Conservation (phyloP, 768 basidiomycete species). For the Rhodotorula toruloides region DNA sequence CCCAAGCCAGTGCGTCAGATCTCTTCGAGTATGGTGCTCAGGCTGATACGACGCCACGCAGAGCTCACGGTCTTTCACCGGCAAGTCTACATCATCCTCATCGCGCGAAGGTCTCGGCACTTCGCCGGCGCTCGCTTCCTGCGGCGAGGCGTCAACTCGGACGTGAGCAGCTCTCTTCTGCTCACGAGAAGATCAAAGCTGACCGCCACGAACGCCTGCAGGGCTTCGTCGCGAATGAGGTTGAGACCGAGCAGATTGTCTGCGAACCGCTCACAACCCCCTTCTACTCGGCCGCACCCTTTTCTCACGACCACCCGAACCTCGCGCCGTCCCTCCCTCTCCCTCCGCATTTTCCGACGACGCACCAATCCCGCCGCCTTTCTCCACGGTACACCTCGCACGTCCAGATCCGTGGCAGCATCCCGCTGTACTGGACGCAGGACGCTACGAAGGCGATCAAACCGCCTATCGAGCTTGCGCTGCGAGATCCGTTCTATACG, state of each 20-base stretch:
- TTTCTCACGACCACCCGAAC: neutral
- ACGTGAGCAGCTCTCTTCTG: constrained; percentile 53
- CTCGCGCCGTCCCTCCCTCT: neutral
- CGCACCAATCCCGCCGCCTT: neutral
- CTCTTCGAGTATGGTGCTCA: neutral
- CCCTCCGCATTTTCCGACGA: constrained; percentile 46
- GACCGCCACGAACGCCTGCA: constrained; percentile 45
- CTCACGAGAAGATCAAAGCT: neutral
- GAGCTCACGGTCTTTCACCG: constrained; percentile 85
- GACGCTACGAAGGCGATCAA: constrained; percentile 80
- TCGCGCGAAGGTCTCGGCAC: constrained; percentile 87
- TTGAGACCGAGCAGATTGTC: constrained; percentile 97
- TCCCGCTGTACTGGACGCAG: constrained; percentile 92
- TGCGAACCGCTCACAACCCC: constrained; percentile 82
- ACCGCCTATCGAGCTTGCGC: constrained; percentile 94
- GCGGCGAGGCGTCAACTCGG: constrained; percentile 87
- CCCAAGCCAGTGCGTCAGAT: constrained; percentile 79
- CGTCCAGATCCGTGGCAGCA: constrained; percentile 88
- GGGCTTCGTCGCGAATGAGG: constrained; percentile 98
- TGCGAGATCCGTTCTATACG: constrained; percentile 89
- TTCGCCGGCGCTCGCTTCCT: constrained; percentile 93
- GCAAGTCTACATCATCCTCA: constrained; percentile 86
- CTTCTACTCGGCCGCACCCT: constrained; percentile 49
- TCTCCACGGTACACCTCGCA: constrained; percentile 86
- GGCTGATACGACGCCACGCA: constrained; percentile 44